Percentiles rank a stretch among this genome's conserved stretches.
These are phyloP conservation scores for Pythium periplocum DNA, from an alignment of 352 stramenopile species.

Conservation along the genomic window DNA sequence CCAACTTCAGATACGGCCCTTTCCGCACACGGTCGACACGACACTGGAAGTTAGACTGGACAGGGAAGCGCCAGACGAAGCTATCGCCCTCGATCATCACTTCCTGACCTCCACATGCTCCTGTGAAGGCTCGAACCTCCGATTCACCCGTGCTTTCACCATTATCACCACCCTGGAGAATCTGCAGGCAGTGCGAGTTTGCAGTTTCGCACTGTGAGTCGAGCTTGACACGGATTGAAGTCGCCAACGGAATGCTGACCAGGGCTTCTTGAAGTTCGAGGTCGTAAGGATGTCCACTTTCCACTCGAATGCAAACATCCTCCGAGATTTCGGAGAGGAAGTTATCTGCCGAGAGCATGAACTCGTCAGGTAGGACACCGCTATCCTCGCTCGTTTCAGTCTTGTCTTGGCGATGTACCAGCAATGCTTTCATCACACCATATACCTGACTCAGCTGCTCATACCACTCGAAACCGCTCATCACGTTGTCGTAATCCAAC, in stretches of 20 bases:
- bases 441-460: conserved; percentile 83
- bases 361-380: conserved; percentile 62
- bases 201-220: conserved; percentile 71
- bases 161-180: conserved; percentile 66
- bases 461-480: conserved; percentile 86
- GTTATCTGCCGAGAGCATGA: conserved; percentile 85
- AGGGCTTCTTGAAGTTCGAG: conserved; percentile 74
- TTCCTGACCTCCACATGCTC: conserved; percentile 72
- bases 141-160: conserved; percentile 47
- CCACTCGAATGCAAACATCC: conserved; percentile 75
- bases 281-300: conserved; percentile 79
- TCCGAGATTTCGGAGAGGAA: conserved; percentile 83
- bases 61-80: conserved; percentile 85
- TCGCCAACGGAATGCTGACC: conserved; percentile 78
- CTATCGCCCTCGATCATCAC: conserved; percentile 84
- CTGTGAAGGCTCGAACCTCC: conserved; percentile 82
- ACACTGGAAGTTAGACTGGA: conserved; percentile 88
- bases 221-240: conserved; percentile 78
- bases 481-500: conserved; percentile 80
- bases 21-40: conserved; percentile 82
- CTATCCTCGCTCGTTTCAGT: conserved; percentile 4
- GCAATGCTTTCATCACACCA: conserved; percentile 77
- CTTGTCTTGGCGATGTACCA: conserved; percentile 38
- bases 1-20: conserved; percentile 85
- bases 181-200: conserved; percentile 85